phyloP scores from a whole-genome alignment of 257 asterid genomes.

The Solanum etuberosum region DNA sequence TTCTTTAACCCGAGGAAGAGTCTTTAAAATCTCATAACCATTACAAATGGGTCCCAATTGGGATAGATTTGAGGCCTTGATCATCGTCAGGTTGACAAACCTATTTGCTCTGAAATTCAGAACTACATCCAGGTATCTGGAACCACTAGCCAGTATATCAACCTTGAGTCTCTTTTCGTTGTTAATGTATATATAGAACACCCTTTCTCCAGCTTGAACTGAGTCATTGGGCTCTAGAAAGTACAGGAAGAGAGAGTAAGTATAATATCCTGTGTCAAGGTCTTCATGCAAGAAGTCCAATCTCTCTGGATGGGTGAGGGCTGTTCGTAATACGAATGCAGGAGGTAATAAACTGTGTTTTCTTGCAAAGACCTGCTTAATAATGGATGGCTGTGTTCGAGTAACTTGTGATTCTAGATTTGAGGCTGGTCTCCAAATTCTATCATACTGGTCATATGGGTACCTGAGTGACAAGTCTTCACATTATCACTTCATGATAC shows the following conservation, averaged over 20 bases:
- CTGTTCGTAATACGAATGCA: constrained; percentile 30
- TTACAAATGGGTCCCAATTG: constrained; percentile 44
- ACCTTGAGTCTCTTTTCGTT: constrained; percentile 15
- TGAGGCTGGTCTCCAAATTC: constrained; percentile 37
- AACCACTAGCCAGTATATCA: constrained; percentile 24
- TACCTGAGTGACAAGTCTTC: constrained; percentile 27
- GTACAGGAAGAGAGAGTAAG: constrained; percentile 36
- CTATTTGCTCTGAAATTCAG: constrained; percentile 35
- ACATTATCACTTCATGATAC: background rate
- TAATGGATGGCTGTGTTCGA: background rate
- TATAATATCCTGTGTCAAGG: constrained; percentile 18
- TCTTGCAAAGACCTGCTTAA: constrained; percentile 6
- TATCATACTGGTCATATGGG: constrained; percentile 29
- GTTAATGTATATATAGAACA: constrained; percentile 38
- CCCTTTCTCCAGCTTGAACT: constrained; percentile 37
- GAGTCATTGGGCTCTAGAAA: constrained; percentile 36
- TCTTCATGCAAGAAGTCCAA: constrained; percentile 24
- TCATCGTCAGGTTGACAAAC: constrained; percentile 33
- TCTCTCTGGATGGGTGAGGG: constrained; percentile 37
- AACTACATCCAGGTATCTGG: constrained; percentile 13
- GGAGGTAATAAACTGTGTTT: constrained; percentile 27
- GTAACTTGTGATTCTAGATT: constrained; percentile 22
- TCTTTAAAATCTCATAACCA: constrained; percentile 46
- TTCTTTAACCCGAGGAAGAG: constrained; percentile 20
- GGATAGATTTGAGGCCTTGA: constrained; percentile 24